Conservation (phyloP, 2,329 filamentous ascomycete species). For the Phaeophleospora eucalypticola region DNA sequence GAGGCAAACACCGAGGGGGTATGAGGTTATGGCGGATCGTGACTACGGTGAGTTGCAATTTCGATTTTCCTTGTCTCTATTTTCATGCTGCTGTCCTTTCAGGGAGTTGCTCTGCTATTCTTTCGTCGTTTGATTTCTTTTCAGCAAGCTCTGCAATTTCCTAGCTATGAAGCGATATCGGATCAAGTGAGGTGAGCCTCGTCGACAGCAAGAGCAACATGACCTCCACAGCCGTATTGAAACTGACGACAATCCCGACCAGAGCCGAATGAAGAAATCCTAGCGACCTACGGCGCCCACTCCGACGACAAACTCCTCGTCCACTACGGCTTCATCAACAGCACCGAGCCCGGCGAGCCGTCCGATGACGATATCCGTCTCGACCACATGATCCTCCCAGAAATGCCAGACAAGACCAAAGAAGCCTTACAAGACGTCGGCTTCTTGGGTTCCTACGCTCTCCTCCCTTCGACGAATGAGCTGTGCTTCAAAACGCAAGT, state of each 20-base stretch:
- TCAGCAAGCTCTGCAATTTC: neutral
- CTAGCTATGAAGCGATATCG: neutral
- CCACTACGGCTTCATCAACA: conserved; percentile 56
- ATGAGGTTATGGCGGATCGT: conserved; percentile 51
- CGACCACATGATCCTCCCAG: conserved; percentile 40
- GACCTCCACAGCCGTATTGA: no score
- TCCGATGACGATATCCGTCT: conserved; percentile 39
- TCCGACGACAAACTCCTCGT: conserved; percentile 68
- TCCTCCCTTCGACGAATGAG: conserved; percentile 28
- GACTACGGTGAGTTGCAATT: conserved; percentile 41
- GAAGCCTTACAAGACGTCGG: conserved; percentile 40
- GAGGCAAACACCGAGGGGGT: conserved; percentile 48
- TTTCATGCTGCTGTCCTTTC: neutral
- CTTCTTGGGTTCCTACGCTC: conserved; percentile 38
- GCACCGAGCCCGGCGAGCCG: conserved; percentile 1
- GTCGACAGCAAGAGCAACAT: no score
- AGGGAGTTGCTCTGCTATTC: neutral
- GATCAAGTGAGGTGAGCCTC: neutral
- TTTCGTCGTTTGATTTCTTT: neutral
- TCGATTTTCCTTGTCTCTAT: neutral
- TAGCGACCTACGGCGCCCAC: conserved; percentile 66
- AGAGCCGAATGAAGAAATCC: conserved; percentile 49
- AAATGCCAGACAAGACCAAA: conserved; percentile 31
- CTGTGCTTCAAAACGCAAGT: conserved; percentile 46
- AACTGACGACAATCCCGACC: conserved; percentile 1